Percentiles rank a stretch among this genome's conserved stretches.
Evolutionary conservation across 169 alveolate genomes (phyloP).

Genomic region (Cryptosporidium baileyi): DNA sequence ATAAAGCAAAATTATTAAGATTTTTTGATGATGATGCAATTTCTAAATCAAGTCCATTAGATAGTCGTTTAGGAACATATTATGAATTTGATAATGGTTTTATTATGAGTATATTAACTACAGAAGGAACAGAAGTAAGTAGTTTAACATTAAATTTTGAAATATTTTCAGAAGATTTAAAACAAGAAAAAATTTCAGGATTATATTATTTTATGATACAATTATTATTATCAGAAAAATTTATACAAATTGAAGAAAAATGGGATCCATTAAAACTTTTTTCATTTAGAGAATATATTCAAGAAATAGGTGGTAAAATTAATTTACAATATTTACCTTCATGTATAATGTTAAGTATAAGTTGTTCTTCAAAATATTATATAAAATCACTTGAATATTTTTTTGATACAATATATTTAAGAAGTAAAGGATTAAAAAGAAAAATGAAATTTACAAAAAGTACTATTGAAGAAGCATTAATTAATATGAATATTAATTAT

Average conservation of each 20-base stretch:
- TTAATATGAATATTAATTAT: constrained; percentile 11
- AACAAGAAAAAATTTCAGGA: constrained; percentile 52
- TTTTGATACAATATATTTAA: constrained; percentile 36
- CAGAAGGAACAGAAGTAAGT: constrained; percentile 50
- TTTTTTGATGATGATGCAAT: constrained; percentile 27
- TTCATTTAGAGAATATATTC: constrained; percentile 49
- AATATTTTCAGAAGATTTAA: not conserved
- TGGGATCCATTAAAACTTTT: constrained; percentile 20
- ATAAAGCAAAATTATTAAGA: not conserved
- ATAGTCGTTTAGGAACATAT: constrained; percentile 32
- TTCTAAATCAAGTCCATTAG: constrained; percentile 47
- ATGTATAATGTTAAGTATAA: constrained; percentile 37
- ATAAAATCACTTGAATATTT: constrained; percentile 31
- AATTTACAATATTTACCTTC: constrained; percentile 46
- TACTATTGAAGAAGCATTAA: constrained; percentile 35
- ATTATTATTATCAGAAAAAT: constrained; percentile 22
- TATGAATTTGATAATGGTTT: constrained; percentile 57
- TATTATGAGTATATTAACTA: constrained; percentile 32
- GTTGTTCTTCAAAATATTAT: constrained; percentile 37
- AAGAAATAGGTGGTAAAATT: constrained; percentile 34
- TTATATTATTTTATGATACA: constrained; percentile 50
- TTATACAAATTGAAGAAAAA: not conserved
- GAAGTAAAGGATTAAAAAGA: constrained; percentile 19
- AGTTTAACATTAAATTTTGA: constrained; percentile 42
- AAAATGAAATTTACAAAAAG: constrained; percentile 16